Base-by-base conservation (phyloP, 768 basidiomycete genomes). In the Psilocybe subaeruginosa region DNA sequence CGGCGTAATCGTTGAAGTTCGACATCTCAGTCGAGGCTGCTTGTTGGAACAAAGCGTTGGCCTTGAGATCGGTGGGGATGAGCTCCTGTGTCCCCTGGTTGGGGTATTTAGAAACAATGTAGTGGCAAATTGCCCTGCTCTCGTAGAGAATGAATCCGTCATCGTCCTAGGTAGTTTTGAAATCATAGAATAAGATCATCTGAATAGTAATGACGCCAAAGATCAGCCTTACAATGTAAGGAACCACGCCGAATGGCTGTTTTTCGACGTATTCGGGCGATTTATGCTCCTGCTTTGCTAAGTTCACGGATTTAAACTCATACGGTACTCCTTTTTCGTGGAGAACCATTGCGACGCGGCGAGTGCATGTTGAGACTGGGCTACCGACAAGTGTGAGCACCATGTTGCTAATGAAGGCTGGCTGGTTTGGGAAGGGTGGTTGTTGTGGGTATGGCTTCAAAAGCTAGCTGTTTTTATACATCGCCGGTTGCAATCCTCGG, bases 181-280 rank as follows among this genome's bases (percentile, higher is more conserved):
- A 19, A 19, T 11, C 4, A 59, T 37, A n/a, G 55, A 33, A 54
- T 33, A 43, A 8, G 19, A 19, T 19, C 19, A 19, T 19, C 19
- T 19, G 16, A 29, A 35, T 8, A 43, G 39, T 17, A 30, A 57
- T 33, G 11, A 45, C 43, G 17, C 27, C 6, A 19, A n/a, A 19
- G 30, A 49, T 19, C 49, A 41, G 1, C 31, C 75, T 37, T 59
- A 81, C 83, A 57, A 89, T 77, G 69, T 80, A 83, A 2, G 88
- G 87, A 29, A 88, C 76, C 65, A 85, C 83, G 17, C 86, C 85
- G 66, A 89, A 90, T 0, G 91, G 90, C 65, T 92, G 88, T 53
- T 77, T 73, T 33, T 72, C 66, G 14, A 80, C 19, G 74, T 73
- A 83, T 8, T 66, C 79, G 0, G 80, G 67, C 0, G 68, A 3